Evolutionary conservation across 192 early-diverging fungal genomes (phyloP), one percentile per base, ranked within the genome.

Genomic region (Coemansia sp.): DNA sequence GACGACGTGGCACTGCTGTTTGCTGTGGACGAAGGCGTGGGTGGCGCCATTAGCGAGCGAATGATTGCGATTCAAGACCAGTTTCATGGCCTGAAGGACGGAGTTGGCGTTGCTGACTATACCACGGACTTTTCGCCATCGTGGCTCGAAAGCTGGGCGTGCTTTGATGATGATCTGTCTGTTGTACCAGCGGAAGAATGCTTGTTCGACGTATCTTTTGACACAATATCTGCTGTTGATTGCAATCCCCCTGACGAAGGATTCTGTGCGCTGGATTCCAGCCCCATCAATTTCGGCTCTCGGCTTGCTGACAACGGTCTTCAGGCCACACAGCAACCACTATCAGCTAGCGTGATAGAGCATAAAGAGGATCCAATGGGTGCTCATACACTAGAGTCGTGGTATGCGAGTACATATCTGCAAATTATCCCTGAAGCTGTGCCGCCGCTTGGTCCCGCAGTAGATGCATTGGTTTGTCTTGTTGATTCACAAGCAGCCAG

Each of bases 141-240:
- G 0, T 82, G 79, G 79, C 66, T 82, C 0, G 79, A 82, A 61
- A 22, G 41, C 47, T 82, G 79, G 79, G 57, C 46, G 18, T 49
- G 51, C 51, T 26, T 54, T 15, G 51, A 54, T 0, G 51, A 10
- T 15, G 64, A 57, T 6, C 57, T 77, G 32, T 32, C 42, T 48
- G 42, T 77, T 15, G 46, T 48, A 4, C 63, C 68, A 5, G 22
- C 2, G 0, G 72, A 74, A 11, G 3, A 12, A 2, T 67, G 71
- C 42, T 41, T 46, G 5, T n/a, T 82, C 10, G 68, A 71, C 51
- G 72, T 77, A 39, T 13, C 37, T 3, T 69, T 71, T 55, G 66
- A 77, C 16, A 6, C 36, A 37, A 3, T 15, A 15, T 6, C 13
- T 59, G 57, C 37, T 13, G 36, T 7, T 45, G 43, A 9, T 45